A percentile compares a stretch with the other conserved stretches of the same genome.
Conservation (phyloP, 768 basidiomycete species). For the Hemileccinum impolitum region DNA sequence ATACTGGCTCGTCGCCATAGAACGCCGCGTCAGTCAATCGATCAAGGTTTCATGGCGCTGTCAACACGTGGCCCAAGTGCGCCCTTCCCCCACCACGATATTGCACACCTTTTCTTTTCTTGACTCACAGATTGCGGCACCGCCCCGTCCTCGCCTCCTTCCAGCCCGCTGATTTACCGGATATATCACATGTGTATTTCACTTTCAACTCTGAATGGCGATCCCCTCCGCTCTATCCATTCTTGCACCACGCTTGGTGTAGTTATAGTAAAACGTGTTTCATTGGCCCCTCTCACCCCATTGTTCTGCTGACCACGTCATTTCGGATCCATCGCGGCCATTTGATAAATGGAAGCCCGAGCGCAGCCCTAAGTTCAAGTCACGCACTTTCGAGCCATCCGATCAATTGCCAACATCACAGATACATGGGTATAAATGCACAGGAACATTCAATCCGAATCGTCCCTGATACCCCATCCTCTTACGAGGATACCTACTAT, state of each 20-base stretch:
- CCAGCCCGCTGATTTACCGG: conserved; percentile 30
- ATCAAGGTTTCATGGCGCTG: conserved; percentile 34
- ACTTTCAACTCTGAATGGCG: conserved; percentile 15
- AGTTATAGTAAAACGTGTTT: conserved; percentile 35
- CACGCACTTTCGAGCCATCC: conserved; percentile 30
- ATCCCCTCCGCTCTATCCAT: conserved; percentile 25
- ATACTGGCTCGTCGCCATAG: conserved; percentile 27
- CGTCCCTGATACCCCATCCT: conserved; percentile 30
- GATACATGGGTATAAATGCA: conserved; percentile 32
- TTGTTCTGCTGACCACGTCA: conserved; percentile 19
- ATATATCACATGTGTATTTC: conserved; percentile 26
- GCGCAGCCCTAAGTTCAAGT: conserved; percentile 27
- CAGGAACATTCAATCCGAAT: conserved; percentile 16
- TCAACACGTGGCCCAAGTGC: conserved; percentile 33
- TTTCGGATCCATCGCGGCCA: conserved; percentile 26
- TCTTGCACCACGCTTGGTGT: conserved; percentile 19
- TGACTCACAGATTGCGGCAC: conserved; percentile 25
- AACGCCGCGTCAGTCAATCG: conserved; percentile 32
- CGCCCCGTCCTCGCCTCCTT: conserved; percentile 15
- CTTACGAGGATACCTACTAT: conserved; percentile 13
- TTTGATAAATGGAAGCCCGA: conserved; percentile 34
- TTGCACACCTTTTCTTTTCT: conserved; percentile 22
- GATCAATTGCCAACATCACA: conserved; percentile 30
- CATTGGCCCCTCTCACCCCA: conserved; percentile 26
- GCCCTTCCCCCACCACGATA: conserved; percentile 18